A percentile compares a stretch with the other conserved stretches of the same genome.
Conservation (phyloP, 2,329 filamentous ascomycete genomes). For the Stenocarpella maydis region DNA sequence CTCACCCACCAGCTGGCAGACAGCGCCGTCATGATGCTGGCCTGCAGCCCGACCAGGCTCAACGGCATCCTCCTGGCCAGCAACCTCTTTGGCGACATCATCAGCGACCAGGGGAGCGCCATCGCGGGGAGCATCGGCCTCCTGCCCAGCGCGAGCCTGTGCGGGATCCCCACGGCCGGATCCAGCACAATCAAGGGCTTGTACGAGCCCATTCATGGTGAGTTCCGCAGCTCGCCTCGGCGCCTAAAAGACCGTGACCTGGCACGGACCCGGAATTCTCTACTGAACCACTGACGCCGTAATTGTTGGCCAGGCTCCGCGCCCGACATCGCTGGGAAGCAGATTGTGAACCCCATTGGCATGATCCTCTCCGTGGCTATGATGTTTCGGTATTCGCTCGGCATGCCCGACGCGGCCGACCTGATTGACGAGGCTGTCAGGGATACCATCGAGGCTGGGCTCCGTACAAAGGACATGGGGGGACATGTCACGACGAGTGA, state of each 20-base stretch:
- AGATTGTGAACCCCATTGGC: slow-evolving; percentile 16
- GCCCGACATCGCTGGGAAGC: slow-evolving; percentile 30
- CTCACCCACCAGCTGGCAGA: too few relatives aligned
- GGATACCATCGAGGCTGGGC: slow-evolving; percentile 16
- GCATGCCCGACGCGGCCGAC: slow-evolving; percentile 17
- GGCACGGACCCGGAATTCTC: too few relatives aligned
- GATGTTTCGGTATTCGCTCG: slow-evolving; percentile 26
- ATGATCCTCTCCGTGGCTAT: slow-evolving; percentile 15
- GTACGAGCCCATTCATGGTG: too few relatives aligned
- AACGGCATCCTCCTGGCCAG: too few relatives aligned
- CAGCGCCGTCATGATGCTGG: too few relatives aligned
- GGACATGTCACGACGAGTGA: too few relatives aligned
- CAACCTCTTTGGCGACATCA: slow-evolving; percentile 30
- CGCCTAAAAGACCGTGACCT: too few relatives aligned
- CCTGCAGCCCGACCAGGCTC: too few relatives aligned
- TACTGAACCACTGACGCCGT: too few relatives aligned
- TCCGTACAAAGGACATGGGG: slow-evolving; percentile 23
- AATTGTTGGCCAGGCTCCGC: too few relatives aligned
- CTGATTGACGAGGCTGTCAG: slow-evolving; percentile 17
- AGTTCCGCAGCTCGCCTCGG: too few relatives aligned
- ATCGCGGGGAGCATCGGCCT: slow-evolving; percentile 28
- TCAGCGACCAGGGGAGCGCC: slow-evolving; percentile 25
- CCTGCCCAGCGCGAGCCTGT: slow-evolving; percentile 30
- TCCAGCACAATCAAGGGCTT: too few relatives aligned
- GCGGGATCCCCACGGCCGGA: slow-evolving; percentile 25